phyloP scores from a whole-genome alignment of 345 rosid species.

The Brassica napus region Da-Ae NC_063451.1:29231501-29232000 shows the following conservation, averaged over 20 bases:
- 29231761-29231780: neutral
- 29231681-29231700: slow-evolving; percentile 70
- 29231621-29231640: slow-evolving; percentile 9
- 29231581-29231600: slow-evolving; percentile 19
- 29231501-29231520: slow-evolving; percentile 57
- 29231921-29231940: neutral
- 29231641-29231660: slow-evolving; percentile 83
- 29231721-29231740: neutral
- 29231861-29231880: neutral
- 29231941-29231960: slow-evolving; percentile 88
- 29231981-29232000: slow-evolving; percentile 82
- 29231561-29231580: slow-evolving; percentile 74
- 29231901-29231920: neutral
- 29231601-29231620: slow-evolving; percentile 5
- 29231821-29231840: slow-evolving; percentile 84
- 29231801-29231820: slow-evolving; percentile 78
- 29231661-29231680: slow-evolving; percentile 51
- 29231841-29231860: slow-evolving; percentile 69
- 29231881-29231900: slow-evolving; percentile 5
- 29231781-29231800: slow-evolving; percentile 66
- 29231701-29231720: slow-evolving; percentile 69
- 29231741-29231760: neutral
- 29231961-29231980: slow-evolving; percentile 69
- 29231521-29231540: slow-evolving; percentile 88
- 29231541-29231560: slow-evolving; percentile 96